These are phyloP conservation scores for Hemileccinum impolitum DNA, from an alignment of 768 basidiomycete species.

Conservation along the genomic window DNA sequence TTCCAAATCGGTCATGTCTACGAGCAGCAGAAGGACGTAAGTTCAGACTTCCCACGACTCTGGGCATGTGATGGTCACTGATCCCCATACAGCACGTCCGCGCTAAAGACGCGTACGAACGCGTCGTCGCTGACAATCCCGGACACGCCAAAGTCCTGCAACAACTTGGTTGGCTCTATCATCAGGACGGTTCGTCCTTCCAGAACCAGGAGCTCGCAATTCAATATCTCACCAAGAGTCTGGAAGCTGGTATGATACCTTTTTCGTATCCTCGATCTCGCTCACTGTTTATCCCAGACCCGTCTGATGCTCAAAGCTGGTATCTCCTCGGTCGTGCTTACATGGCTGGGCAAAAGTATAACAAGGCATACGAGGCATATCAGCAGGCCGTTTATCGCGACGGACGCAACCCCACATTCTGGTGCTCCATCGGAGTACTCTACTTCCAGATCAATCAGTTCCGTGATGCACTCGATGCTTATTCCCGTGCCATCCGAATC, in stretches of 20 bases:
- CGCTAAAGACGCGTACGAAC: constrained; percentile 94
- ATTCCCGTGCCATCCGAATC: constrained; percentile 97
- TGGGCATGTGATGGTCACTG: constrained; percentile 10
- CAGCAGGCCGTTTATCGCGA: constrained; percentile 99
- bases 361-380: constrained; percentile 99
- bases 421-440: constrained; percentile 98
- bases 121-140: constrained; percentile 90
- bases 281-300: constrained; percentile 50
- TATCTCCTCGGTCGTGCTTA: constrained; percentile 97
- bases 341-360: constrained; percentile 98
- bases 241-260: constrained; percentile 77
- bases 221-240: constrained; percentile 87
- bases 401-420: constrained; percentile 97
- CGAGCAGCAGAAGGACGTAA: constrained; percentile 94
- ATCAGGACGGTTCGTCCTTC: constrained; percentile 92
- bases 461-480: constrained; percentile 97
- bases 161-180: constrained; percentile 96
- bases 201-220: constrained; percentile 96
- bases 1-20: constrained; percentile 99
- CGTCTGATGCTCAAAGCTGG: constrained; percentile 96
- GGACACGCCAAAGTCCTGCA: constrained; percentile 96
- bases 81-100: constrained; percentile 60
- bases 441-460: constrained; percentile 99
- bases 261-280: not conserved
- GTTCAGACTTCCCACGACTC: constrained; percentile 21